A percentile compares a stretch with the other conserved stretches of the same genome.
Evolutionary conservation across 768 basidiomycete species (phyloP).

Genomic region (Tephrocybe sp.): DNA sequence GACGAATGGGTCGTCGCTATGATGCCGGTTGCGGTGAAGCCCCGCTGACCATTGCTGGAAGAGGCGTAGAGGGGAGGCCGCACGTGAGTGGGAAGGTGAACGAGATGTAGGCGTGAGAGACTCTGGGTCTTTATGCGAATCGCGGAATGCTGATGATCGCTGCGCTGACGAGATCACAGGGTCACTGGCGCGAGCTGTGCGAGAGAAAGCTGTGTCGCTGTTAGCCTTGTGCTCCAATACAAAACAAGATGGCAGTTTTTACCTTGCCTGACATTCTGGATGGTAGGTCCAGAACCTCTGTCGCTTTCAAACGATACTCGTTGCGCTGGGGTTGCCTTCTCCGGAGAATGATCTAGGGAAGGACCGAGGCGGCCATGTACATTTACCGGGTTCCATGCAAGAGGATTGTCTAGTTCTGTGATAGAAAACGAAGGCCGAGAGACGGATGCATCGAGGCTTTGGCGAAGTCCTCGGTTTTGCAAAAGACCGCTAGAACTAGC

Average conservation of each 20-base stretch:
- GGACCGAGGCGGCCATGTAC: conserved; percentile 18
- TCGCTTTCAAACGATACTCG: conserved; percentile 59
- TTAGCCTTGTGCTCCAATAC: neutral
- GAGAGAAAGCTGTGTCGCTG: conserved; percentile 25
- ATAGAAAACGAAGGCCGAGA: conserved; percentile 20
- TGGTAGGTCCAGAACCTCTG: conserved; percentile 34
- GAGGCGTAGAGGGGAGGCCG: conserved; percentile 57
- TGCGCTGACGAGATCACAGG: conserved; percentile 30
- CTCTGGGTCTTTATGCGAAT: conserved; percentile 21
- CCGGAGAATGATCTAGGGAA: conserved; percentile 34
- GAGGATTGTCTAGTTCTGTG: conserved; percentile 16
- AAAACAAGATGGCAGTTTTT: conserved; percentile 6
- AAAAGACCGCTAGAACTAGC: conserved; percentile 23
- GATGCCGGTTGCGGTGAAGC: conserved; percentile 40
- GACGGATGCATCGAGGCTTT: conserved; percentile 41
- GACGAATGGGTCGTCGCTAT: conserved; percentile 51
- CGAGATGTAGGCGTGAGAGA: conserved; percentile 32
- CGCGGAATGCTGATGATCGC: conserved; percentile 23
- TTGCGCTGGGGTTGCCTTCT: conserved; percentile 44
- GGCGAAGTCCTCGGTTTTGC: conserved; percentile 29
- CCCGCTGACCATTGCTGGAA: conserved; percentile 51
- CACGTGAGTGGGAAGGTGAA: conserved; percentile 46
- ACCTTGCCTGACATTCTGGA: conserved; percentile 40
- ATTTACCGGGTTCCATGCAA: conserved; percentile 16
- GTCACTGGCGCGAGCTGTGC: conserved; percentile 31